Evolutionary conservation across 148 eudicot genomes (phyloP).

Genomic region (Tetragonia tetragonoides): DNA sequence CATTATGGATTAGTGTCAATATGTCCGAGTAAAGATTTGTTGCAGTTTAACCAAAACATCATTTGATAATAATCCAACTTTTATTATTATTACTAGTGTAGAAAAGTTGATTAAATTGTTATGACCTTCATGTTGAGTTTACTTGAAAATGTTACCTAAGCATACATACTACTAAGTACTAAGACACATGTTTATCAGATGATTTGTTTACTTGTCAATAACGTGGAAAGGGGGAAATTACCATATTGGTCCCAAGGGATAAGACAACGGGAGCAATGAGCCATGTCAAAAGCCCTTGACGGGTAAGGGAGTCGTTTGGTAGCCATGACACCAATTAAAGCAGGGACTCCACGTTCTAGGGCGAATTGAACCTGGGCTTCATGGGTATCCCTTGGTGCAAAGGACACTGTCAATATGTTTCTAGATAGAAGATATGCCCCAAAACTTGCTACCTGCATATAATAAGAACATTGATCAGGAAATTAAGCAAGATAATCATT

Average conservation of each 20-base stretch:
- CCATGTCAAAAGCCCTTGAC: constrained; percentile 74
- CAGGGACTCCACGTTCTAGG: constrained; percentile 72
- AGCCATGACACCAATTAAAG: constrained; percentile 63
- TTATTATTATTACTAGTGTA: no score
- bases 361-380: constrained; percentile 90
- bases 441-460: constrained; percentile 58
- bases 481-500: background rate
- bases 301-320: constrained; percentile 77
- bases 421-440: constrained; percentile 71
- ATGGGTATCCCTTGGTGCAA: constrained; percentile 78
- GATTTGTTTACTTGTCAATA: background rate
- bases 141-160: no score
- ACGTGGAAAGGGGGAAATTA: constrained; percentile 17
- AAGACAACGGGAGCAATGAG: constrained; percentile 91
- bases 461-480: background rate
- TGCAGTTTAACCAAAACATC: no score
- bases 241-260: constrained; percentile 81
- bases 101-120: no score
- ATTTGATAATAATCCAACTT: no score
- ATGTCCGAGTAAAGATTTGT: no score
- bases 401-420: constrained; percentile 58
- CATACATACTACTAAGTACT: no score
- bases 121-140: no score
- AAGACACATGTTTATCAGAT: no score
- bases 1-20: no score